Evolutionary conservation across 2,329 filamentous ascomycete genomes (phyloP).

Genomic region (Chrysosphaeria jannelii): DNA sequence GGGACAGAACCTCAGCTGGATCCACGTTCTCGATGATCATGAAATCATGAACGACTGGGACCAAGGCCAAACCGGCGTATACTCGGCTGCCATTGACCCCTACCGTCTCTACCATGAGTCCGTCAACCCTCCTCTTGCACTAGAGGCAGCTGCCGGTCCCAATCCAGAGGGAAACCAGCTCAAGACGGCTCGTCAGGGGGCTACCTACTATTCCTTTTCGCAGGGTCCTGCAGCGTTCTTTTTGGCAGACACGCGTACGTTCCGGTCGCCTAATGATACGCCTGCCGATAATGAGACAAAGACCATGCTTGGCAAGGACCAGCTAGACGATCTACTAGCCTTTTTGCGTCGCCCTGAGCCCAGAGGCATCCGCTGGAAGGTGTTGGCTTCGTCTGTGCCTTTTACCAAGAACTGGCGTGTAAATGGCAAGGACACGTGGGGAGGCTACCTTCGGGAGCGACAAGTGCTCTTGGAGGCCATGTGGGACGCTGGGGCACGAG

Average conservation of each 20-base stretch:
- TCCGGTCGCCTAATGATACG: slow-evolving; percentile 37
- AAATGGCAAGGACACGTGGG: slow-evolving; percentile 76
- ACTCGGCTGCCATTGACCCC: slow-evolving; percentile 49
- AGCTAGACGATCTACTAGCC: slow-evolving; percentile 48
- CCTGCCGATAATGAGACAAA: slow-evolving; percentile 33
- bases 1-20: slow-evolving; percentile 66
- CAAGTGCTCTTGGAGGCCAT: slow-evolving; percentile 58
- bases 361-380: slow-evolving; percentile 66
- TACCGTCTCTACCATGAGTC: slow-evolving; percentile 66
- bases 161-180: not conserved
- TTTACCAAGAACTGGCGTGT: slow-evolving; percentile 96
- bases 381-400: slow-evolving; percentile 67
- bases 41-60: slow-evolving; percentile 92
- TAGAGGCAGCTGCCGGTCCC: slow-evolving; percentile 12
- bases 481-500: slow-evolving; percentile 51
- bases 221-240: slow-evolving; percentile 87
- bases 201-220: slow-evolving; percentile 68
- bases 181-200: slow-evolving; percentile 6
- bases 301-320: slow-evolving; percentile 60
- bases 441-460: slow-evolving; percentile 63
- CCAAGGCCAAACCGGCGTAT: slow-evolving; percentile 51
- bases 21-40: slow-evolving; percentile 89
- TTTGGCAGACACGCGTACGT: slow-evolving; percentile 71
- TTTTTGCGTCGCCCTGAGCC: slow-evolving; percentile 50
- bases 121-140: slow-evolving; percentile 47